phyloP scores from a whole-genome alignment of 352 stramenopile genomes.

The Globisporangium polare region DNA sequence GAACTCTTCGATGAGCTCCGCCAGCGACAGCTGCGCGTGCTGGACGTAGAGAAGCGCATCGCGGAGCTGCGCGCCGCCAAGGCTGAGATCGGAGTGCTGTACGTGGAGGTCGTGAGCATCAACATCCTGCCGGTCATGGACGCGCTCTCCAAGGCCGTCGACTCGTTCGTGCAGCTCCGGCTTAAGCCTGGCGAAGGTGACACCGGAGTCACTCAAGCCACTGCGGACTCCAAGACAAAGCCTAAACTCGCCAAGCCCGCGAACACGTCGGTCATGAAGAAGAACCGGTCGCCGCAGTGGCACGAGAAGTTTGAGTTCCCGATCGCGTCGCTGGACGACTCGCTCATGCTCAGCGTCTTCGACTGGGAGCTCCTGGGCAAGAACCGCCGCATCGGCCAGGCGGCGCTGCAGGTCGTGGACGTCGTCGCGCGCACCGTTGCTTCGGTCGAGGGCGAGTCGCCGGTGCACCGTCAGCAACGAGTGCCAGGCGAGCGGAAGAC shows the following conservation, averaged over 20 bases:
- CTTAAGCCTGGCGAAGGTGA: slow-evolving; percentile 23
- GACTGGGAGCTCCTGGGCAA: slow-evolving; percentile 51
- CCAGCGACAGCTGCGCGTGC: slow-evolving; percentile 27
- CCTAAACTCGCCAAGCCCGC: slow-evolving; percentile 6
- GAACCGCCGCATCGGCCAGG: slow-evolving; percentile 45
- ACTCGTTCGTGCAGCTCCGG: slow-evolving; percentile 53
- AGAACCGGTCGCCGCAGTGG: slow-evolving; percentile 57
- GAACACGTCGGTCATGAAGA: slow-evolving; percentile 63
- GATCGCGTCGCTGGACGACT: slow-evolving; percentile 43
- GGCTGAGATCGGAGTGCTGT: slow-evolving; percentile 32
- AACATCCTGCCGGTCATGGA: slow-evolving; percentile 68
- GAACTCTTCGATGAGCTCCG: slow-evolving; percentile 63
- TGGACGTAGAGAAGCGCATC: slow-evolving; percentile 44
- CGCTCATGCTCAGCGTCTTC: slow-evolving; percentile 41
- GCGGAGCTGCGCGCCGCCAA: slow-evolving; percentile 22
- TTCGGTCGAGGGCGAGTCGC: slow-evolving; percentile 6
- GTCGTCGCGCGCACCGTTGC: slow-evolving; percentile 37
- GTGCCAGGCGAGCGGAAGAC: background rate
- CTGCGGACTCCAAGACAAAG: background rate
- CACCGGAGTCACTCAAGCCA: background rate
- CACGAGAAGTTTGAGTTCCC: slow-evolving; percentile 56
- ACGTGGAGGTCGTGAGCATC: slow-evolving; percentile 55
- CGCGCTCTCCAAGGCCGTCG: slow-evolving; percentile 42
- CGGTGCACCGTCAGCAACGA: background rate
- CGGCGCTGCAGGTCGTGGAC: slow-evolving; percentile 38